phyloP scores from a whole-genome alignment of 371 early-diverging fungal species.

The Dinochytrium kinnereticum region DNA sequence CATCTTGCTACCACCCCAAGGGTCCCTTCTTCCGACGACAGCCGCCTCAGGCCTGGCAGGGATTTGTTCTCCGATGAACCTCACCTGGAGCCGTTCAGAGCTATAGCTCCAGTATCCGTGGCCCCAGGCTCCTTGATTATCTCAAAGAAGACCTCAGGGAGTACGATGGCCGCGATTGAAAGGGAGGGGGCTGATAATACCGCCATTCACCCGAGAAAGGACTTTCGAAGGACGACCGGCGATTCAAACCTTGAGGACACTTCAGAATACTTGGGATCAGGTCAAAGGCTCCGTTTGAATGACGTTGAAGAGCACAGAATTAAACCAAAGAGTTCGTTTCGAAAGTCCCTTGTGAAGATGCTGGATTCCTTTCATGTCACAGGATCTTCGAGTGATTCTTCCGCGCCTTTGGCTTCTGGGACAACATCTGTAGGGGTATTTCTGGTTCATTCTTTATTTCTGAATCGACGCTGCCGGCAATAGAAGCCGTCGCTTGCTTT shows the following conservation, averaged over 20 bases:
- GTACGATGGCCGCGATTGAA: background rate
- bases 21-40: too few species aligned
- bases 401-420: background rate
- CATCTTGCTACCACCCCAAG: too few species aligned
- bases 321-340: background rate
- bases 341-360: conserved; percentile 4
- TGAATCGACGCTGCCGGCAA: background rate
- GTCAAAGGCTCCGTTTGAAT: background rate
- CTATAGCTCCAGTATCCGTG: background rate
- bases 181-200: background rate
- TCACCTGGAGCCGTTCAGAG: too few species aligned
- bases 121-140: background rate
- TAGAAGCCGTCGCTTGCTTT: background rate
- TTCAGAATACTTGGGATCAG: background rate
- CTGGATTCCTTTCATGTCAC: conserved; percentile 8
- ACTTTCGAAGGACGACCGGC: background rate
- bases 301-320: background rate
- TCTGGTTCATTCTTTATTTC: background rate
- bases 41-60: too few species aligned
- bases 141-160: background rate
- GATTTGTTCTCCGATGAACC: too few species aligned
- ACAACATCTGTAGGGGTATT: background rate
- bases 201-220: background rate
- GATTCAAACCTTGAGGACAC: background rate
- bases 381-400: background rate